These are phyloP conservation scores for Chlorella sp. DNA, from an alignment of 139 green algal genomes.

Conservation along the genomic window DNA sequence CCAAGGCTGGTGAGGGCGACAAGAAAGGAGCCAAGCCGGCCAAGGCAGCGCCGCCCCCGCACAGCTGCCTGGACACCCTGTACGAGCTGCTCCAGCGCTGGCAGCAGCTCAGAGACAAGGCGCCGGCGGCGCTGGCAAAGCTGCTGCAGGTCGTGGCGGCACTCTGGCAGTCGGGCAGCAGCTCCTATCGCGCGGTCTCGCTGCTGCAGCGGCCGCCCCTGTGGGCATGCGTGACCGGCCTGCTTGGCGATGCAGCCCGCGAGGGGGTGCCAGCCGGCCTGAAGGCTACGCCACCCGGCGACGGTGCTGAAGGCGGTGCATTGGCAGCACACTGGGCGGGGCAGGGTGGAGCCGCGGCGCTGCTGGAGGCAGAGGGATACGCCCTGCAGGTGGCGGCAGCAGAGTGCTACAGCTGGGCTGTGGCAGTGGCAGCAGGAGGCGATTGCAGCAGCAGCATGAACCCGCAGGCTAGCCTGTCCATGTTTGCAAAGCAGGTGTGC, in stretches of 20 bases:
- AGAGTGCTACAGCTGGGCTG: constrained; percentile 19
- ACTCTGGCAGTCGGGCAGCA: constrained; percentile 53
- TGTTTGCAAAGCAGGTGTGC: too few relatives aligned
- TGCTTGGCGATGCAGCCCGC: constrained; percentile 16
- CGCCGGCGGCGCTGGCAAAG: constrained; percentile 45
- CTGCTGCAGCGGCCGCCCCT: constrained; percentile 51
- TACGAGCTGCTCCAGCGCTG: constrained; percentile 38
- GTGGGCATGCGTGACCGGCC: constrained; percentile 36
- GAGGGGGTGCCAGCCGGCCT: background rate
- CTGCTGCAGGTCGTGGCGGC: constrained; percentile 48
- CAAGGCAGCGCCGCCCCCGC: background rate
- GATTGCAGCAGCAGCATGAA: background rate
- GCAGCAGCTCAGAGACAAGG: constrained; percentile 17
- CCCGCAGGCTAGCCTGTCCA: too few relatives aligned
- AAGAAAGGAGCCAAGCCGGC: background rate
- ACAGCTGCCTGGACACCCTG: constrained; percentile 57
- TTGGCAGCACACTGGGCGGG: background rate
- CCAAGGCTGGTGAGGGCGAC: background rate
- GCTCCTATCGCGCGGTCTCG: constrained; percentile 37
- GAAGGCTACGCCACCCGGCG: background rate
- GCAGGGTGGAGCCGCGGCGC: constrained; percentile 19
- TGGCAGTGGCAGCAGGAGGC: background rate
- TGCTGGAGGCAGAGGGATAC: constrained; percentile 30
- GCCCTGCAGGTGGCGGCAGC: constrained; percentile 46
- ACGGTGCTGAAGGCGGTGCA: background rate